A percentile compares a stretch with the other conserved stretches of the same genome.
Conservation (phyloP, 1,284 basidiomycete species). For the Ganoderma sp. region DNA sequence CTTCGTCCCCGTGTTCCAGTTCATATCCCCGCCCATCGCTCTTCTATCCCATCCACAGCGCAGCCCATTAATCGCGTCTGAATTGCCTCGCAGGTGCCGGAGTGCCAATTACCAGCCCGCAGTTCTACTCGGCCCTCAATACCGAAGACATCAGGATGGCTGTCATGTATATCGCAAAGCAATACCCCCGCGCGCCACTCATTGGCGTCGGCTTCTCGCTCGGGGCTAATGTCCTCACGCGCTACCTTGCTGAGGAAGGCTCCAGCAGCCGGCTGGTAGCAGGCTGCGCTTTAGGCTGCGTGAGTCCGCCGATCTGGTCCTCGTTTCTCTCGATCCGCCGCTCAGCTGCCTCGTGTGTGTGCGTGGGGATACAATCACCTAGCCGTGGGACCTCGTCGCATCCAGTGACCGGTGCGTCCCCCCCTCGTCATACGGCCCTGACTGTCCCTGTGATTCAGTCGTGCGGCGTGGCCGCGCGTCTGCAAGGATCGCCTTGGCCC, state of each 20-base stretch:
- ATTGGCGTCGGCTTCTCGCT: slow-evolving; percentile 93
- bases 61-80: slow-evolving; percentile 17
- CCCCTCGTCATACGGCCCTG: slow-evolving; percentile 9
- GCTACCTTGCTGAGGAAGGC: slow-evolving; percentile 90
- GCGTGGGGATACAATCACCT: slow-evolving; percentile 15
- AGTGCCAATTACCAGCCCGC: slow-evolving; percentile 79
- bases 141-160: slow-evolving; percentile 89
- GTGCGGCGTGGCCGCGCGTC: slow-evolving; percentile 11
- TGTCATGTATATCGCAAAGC: slow-evolving; percentile 74
- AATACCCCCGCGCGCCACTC: slow-evolving; percentile 82
- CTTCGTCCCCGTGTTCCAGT: slow-evolving; percentile 9
- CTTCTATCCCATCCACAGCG: slow-evolving; percentile 1
- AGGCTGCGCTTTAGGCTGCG: slow-evolving; percentile 82
- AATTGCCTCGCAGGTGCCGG: slow-evolving; percentile 66
- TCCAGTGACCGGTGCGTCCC: slow-evolving; percentile 60
- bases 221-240: slow-evolving; percentile 91
- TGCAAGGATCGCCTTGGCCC: not conserved
- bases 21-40: slow-evolving; percentile 1
- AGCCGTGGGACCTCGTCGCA: slow-evolving; percentile 80
- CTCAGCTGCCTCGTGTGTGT: slow-evolving; percentile 25
- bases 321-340: slow-evolving; percentile 15
- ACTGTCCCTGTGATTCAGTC: slow-evolving; percentile 7
- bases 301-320: slow-evolving; percentile 46
- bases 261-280: slow-evolving; percentile 76
- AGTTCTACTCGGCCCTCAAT: slow-evolving; percentile 86